Evolutionary conservation across 1,139 yeast genomes (phyloP), one percentile per base, ranked within the genome.

Genomic region (Taphrina confusa): DNA sequence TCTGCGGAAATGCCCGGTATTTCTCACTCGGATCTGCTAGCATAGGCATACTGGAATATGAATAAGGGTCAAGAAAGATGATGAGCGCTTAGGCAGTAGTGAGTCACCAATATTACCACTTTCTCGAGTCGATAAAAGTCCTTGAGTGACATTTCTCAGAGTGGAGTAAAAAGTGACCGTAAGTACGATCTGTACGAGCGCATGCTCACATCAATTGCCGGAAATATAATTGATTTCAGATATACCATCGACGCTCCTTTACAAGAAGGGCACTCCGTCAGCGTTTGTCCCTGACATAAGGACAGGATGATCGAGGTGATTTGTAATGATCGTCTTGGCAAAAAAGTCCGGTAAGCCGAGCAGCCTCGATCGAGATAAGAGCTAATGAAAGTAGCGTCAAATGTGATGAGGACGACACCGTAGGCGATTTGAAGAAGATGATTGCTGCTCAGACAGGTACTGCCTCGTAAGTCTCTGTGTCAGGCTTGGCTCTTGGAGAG

Each of bases 351-450:
- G 58, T 54, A 34, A 59, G 97, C 91, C 56, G 91, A 89, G 66
- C 73, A 70, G 45, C 4, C n/a, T 16, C 12, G 18, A 11, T 30
- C 6, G 6, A 5, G 3, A 6, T 20, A 45, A 18, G 5, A 14
- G 39, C 5, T 16, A 9, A 27, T 56, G 14, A 9, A 31, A 22
- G 36, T 18, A 31, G 55, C 14, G 62, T 47, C 20, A 61, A 68
- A 73, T 89, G 96, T 69, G 78, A 91, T 18, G 85, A 85, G 2
- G 84, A 84, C 8, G 98, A 92, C 70, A 80, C 92, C 0, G 79
- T 92, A n/a, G 97, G 94, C 3, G 98, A 94, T 68, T 84, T 92
- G 72, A 92, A 94, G 75, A 84, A 85, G 70, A 81, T 92, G 9
- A 74, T 94, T 16, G 85, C 92, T 0, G 76, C 89, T 18, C 97